Conservation (phyloP, 129 eudicot species). For the Sambucus nigra region DNA sequence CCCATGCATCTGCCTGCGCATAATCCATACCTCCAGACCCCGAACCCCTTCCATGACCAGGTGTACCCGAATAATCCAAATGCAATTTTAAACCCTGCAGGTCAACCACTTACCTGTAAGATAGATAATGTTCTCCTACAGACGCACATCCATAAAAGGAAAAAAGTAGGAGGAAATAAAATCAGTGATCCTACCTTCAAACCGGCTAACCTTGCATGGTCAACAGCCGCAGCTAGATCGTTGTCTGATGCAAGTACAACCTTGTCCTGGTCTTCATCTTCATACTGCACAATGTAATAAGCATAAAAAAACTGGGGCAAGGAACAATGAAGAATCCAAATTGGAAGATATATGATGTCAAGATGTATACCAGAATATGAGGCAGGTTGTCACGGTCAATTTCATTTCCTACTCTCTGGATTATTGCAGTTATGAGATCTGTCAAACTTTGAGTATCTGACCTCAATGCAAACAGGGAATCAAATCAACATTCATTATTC, state of each 20-base stretch:
- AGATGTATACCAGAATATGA: slow-evolving; percentile 63
- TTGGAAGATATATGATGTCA: background rate
- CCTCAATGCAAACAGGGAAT: background rate
- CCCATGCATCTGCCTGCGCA: slow-evolving; percentile 79
- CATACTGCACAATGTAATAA: slow-evolving; percentile 47
- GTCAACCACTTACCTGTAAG: slow-evolving; percentile 9
- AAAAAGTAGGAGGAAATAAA: no score
- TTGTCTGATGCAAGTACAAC: slow-evolving; percentile 82
- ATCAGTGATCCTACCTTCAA: slow-evolving; percentile 51
- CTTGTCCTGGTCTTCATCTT: slow-evolving; percentile 85
- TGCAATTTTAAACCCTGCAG: slow-evolving; percentile 76
- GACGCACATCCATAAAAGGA: no score
- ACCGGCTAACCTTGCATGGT: slow-evolving; percentile 78
- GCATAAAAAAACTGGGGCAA: slow-evolving; percentile 8
- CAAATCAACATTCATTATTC: background rate
- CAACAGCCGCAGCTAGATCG: slow-evolving; percentile 90
- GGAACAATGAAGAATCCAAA: background rate
- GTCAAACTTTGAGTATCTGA: slow-evolving; percentile 76
- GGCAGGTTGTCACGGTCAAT: slow-evolving; percentile 84
- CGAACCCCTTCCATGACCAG: slow-evolving; percentile 33
- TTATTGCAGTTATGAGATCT: slow-evolving; percentile 70
- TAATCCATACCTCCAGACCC: slow-evolving; percentile 36
- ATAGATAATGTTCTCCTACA: no score
- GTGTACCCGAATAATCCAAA: slow-evolving; percentile 62
- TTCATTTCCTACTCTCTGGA: slow-evolving; percentile 86